Evolutionary conservation across 257 asterid genomes (phyloP).

Genomic region (Plectranthus barbatus): DNA sequence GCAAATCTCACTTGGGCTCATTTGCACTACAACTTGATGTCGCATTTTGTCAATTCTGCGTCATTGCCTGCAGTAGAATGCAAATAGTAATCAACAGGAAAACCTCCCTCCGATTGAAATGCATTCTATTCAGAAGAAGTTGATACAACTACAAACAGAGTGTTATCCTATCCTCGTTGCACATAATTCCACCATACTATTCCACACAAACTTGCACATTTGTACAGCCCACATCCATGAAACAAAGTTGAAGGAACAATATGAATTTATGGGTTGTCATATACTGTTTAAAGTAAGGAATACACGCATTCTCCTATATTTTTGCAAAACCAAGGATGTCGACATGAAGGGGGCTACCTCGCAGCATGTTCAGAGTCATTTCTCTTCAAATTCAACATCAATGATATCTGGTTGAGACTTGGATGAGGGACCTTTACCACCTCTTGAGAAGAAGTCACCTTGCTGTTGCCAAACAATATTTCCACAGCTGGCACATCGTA

Average conservation of each 20-base stretch:
- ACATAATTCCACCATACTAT: not conserved
- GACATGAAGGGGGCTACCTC: conserved; percentile 11
- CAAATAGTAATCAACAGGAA: not conserved
- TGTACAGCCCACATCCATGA: conserved; percentile 16
- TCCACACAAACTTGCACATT: conserved; percentile 1
- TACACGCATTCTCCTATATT: conserved; percentile 14
- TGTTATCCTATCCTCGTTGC: too few species aligned
- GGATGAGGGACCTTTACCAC: conserved; percentile 53
- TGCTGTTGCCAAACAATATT: conserved; percentile 91
- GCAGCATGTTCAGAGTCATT: conserved; percentile 30
- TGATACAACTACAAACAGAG: not conserved
- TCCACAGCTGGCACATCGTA: conserved; percentile 81
- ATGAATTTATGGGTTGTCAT: too few species aligned
- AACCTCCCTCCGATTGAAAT: not conserved
- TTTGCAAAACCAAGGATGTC: conserved; percentile 17
- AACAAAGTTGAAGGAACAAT: too few species aligned
- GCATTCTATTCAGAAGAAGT: not conserved
- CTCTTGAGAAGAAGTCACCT: conserved; percentile 54
- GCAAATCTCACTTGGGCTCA: too few species aligned
- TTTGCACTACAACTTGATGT: too few species aligned
- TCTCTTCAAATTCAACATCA: conserved; percentile 95
- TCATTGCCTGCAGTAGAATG: not conserved
- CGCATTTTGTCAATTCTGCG: not conserved
- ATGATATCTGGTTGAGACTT: conserved; percentile 72
- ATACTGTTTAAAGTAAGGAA: conserved; percentile 4